These are phyloP conservation scores for Yarrowia porcina DNA, from an alignment of 805 yeast genomes.

Conservation along the genomic window DNA sequence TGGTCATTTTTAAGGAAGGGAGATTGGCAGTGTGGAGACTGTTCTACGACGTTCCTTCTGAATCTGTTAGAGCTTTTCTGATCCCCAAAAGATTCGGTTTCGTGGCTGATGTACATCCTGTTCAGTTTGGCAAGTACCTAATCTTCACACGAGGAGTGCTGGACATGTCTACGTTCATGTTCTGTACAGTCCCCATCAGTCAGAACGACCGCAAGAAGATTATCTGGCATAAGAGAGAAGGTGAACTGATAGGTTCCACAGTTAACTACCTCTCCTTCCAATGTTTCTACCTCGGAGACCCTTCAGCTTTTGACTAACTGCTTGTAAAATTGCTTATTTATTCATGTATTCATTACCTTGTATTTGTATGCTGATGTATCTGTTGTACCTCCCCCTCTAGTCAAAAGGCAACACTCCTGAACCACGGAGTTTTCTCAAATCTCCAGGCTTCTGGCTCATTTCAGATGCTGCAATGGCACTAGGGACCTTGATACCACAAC, in stretches of 20 bases:
- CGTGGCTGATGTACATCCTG: not conserved
- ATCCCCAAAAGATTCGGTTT: not conserved
- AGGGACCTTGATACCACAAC: constrained; percentile 95
- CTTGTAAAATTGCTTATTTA: not conserved
- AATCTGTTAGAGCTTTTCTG: not conserved
- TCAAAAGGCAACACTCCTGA: constrained; percentile 34
- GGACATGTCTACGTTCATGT: constrained; percentile 6
- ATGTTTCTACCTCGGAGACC: constrained; percentile 5
- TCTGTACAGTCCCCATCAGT: not conserved
- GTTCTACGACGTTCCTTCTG: not conserved
- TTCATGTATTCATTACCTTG: not conserved
- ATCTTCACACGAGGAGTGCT: constrained; percentile 10
- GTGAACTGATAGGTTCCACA: not conserved
- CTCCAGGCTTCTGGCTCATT: constrained; percentile 28
- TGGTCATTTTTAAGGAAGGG: constrained; percentile 11
- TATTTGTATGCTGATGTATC: not conserved
- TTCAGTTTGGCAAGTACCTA: constrained; percentile 3
- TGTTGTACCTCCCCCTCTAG: constrained; percentile 8
- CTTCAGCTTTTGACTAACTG: too few species aligned
- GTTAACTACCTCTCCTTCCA: not conserved
- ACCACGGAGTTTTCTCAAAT: constrained; percentile 27
- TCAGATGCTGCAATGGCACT: constrained; percentile 86
- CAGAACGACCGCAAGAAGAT: not conserved
- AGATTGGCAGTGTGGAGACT: not conserved
- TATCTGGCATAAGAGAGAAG: constrained; percentile 7